Base-by-base conservation (phyloP, 1,284 basidiomycete genomes). In the Ganoderma boninense region DNA sequence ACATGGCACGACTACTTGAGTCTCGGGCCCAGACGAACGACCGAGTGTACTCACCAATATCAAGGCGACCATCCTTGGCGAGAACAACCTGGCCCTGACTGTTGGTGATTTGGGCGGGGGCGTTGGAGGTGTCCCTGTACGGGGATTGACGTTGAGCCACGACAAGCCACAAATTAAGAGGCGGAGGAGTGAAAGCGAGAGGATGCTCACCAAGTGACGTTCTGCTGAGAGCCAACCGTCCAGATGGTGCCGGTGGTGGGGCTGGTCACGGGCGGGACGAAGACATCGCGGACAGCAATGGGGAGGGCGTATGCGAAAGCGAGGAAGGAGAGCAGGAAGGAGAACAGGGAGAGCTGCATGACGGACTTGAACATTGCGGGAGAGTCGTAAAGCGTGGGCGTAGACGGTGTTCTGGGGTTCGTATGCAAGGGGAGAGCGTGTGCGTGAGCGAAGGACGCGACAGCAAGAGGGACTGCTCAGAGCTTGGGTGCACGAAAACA, bases 41-140 rank as follows among this genome's bases (percentile, higher is more conserved):
- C 2, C 26, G 8, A 35, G 18, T 11, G 13, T n/a, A 76, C 79
- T 44, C 68, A 84, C 81, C 70, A 61, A 77, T 66, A 69, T 81
- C 78, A 16, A 84, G 82, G 16, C 59, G 49, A 38, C 77, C 76
- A 23, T 77, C 78, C 65, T 82, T 79, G 52, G 85, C 81, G 29
- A 88, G 79, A 44, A 81, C 80, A 40, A 89, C 79, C 66, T 56
- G 32, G 16, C 87, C 87, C 14, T 69, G 52, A 38, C 77, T 73
- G 76, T 89, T 89, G 16, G 87, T 87, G 74, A 89, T 84, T 32
- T 87, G 71, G 4, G 57, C 40, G 7, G 87, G 87, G 18, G 82
- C 68, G 52, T 78, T 71, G 5, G 83, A 79, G 3, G 78, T 81
- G 70, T 87, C 75, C 87, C 84, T 86, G 60, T 8, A 60, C 43